Base-by-base conservation (phyloP, 345 rosid genomes). In the Viola odorata region DNA sequence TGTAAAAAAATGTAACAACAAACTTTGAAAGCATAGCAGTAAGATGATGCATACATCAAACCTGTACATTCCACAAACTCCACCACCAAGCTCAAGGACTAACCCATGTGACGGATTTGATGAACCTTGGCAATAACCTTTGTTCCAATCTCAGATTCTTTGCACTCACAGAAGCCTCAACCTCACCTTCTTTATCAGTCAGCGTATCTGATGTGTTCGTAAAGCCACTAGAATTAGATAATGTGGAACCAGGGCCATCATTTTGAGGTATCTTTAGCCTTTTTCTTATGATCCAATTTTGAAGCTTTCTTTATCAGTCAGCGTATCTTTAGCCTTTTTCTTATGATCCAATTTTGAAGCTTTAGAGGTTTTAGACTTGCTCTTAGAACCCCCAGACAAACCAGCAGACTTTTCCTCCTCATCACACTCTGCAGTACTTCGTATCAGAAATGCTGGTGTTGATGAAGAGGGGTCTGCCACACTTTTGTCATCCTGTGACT, bases 11-110 rank as follows among this genome's bases (percentile, higher is more conserved):
- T 23, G 32, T 23, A 23, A 23, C 32, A 23, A 23, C 32, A 23
- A 23, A 10, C 50, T 16, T 4, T 5, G n/a, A 15, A 1, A 44
- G 14, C n/a, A 14, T 12, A 48, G 42, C 36, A 56, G 48, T 3
- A 41, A 42, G n/a, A 14, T 8, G 40, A 57, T 32, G 8, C 63
- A 7, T 78, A 90, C 99, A 88, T 86, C 77, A 65, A 88, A 94
- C 60, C 75, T 80, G 66, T 87, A 84, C 97, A 90, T 89, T 61
- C 95, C 99, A 52, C 82, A 96, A 66, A 90, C 71, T 68, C 82
- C 91, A 77, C 87, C 82, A 61, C 96, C 97, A 87, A 94, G 72
- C 69, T 94, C 96, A 76, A 88, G 96, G 73, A 88, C 95, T 53
- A 94, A 76, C 60, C 99, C 99, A 56, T 41, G 91, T 0, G 82